These are phyloP conservation scores for Alternaria angustiovoidea DNA, from an alignment of 2,329 filamentous ascomycete species.

Conservation along the genomic window DNA sequence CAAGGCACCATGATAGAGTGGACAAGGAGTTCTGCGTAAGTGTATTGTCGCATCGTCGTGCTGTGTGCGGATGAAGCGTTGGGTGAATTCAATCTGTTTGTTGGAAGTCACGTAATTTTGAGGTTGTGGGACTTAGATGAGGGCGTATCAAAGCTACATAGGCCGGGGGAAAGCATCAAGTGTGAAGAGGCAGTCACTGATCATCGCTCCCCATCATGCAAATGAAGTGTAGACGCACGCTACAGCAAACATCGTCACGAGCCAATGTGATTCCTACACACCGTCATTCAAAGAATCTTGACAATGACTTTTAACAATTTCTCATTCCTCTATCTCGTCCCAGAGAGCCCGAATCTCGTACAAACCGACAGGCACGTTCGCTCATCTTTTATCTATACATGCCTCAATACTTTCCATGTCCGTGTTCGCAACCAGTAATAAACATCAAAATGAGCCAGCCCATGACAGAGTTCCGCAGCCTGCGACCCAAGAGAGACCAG, in stretches of 20 bases:
- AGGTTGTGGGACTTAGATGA: neutral
- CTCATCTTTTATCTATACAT: slow-evolving; percentile 23
- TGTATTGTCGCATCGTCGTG: neutral
- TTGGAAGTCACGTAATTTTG: neutral
- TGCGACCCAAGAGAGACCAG: slow-evolving; percentile 8
- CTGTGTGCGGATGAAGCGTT: neutral
- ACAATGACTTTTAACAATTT: slow-evolving; percentile 13
- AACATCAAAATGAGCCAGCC: slow-evolving; percentile 24
- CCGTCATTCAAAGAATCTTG: neutral
- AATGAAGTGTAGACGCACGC: neutral
- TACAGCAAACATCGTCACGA: neutral
- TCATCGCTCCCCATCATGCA: neutral
- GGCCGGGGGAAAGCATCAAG: neutral
- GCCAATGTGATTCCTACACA: neutral
- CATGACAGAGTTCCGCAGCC: slow-evolving; percentile 9
- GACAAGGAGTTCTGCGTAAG: neutral
- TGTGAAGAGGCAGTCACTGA: neutral
- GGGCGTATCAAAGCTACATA: neutral
- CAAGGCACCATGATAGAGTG: neutral
- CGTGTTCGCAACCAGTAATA: slow-evolving; percentile 6
- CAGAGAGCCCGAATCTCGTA: slow-evolving; percentile 8
- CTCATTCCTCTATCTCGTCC: slow-evolving; percentile 13
- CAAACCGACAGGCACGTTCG: neutral
- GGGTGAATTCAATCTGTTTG: neutral
- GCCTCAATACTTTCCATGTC: slow-evolving; percentile 2